A percentile compares a stretch with the other conserved stretches of the same genome.
Evolutionary conservation across 78 protist species (phyloP).

Genomic region (Blattamonas nauphoetae): DNA sequence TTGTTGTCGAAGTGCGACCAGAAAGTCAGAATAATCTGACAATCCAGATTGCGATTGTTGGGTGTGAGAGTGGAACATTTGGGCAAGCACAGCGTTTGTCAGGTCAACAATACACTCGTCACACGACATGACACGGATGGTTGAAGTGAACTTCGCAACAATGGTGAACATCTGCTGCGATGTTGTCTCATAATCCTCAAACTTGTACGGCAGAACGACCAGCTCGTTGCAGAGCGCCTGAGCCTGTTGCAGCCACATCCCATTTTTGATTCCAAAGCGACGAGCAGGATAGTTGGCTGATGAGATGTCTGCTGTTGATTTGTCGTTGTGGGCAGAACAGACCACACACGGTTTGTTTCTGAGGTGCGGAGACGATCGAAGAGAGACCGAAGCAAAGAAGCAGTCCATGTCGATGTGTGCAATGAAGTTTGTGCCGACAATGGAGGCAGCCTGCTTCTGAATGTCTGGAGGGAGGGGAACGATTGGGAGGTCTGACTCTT

Average conservation of each 20-base stretch:
- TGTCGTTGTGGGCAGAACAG: not conserved
- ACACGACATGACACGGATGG: not conserved
- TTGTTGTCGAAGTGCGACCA: not conserved
- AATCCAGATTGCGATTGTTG: no score
- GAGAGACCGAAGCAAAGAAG: not conserved
- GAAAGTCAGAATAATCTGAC: not conserved
- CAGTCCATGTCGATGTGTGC: not conserved
- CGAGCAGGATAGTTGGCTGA: conserved; percentile 19
- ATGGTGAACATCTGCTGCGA: not conserved
- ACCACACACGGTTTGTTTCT: not conserved
- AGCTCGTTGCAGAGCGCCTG: conserved; percentile 1
- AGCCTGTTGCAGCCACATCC: conserved; percentile 17
- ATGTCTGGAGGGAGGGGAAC: no score
- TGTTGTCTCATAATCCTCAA: not conserved
- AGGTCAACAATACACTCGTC: conserved; percentile 11
- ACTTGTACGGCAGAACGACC: not conserved
- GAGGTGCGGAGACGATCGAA: not conserved
- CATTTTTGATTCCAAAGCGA: not conserved
- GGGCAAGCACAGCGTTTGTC: not conserved
- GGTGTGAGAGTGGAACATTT: no score
- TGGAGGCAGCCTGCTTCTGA: no score
- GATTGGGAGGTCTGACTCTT: no score
- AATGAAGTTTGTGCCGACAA: no score
- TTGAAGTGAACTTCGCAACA: not conserved
- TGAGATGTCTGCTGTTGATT: conserved; percentile 11